Evolutionary conservation across 2,329 filamentous ascomycete species (phyloP), one percentile per base, ranked within the genome.

Genomic region (Graphium sp.): DNA sequence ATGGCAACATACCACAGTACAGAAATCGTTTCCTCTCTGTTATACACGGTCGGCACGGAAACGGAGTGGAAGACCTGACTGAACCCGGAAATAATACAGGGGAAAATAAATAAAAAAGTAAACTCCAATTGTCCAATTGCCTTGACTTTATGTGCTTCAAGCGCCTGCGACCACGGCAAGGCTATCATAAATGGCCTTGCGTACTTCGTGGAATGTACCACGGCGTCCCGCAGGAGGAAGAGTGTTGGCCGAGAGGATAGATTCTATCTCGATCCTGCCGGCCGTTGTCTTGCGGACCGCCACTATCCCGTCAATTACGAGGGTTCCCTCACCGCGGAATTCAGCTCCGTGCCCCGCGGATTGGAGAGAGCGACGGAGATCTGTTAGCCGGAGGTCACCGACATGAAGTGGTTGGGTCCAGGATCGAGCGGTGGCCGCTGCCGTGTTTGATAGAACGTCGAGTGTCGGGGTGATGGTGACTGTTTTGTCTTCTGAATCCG

Each of bases 171-270:
- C 85, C 34, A 95, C 82, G 19, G 89, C 89, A 46, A 98, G 53
- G 7, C 83, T 85, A 40, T 92, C 82, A 48, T 98, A 98, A 38
- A 98, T 91, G 52, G 81, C 84, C 52, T 63, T 74, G 55, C 82
- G 82, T 7, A 95, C 87, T 29, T 80, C 80, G 44, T 83, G 81
- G 45, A 94, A 91, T 20, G 79, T 84, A 33, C 71, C 70, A 28
- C 62, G 39, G 34, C 45, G 39, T n/a, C 45, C 45, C 6, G 39
- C 40, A 1, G 28, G 30, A 4, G 27, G 22, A 14, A 21, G 19
- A 8, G 28, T n/a, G 40, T 42, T 15, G 48, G 49, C 37, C 1
- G 72, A 78, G 5, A 77, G 71, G 34, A 76, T 78, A 54, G 93
- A n/a, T n/a, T n/a, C 87, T 12, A 93, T 72, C 52, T 91, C 87